Evolutionary conservation across 805 yeast species (phyloP), one percentile per base, ranked within the genome.

Genomic region (Candida parachauliodes): DNA sequence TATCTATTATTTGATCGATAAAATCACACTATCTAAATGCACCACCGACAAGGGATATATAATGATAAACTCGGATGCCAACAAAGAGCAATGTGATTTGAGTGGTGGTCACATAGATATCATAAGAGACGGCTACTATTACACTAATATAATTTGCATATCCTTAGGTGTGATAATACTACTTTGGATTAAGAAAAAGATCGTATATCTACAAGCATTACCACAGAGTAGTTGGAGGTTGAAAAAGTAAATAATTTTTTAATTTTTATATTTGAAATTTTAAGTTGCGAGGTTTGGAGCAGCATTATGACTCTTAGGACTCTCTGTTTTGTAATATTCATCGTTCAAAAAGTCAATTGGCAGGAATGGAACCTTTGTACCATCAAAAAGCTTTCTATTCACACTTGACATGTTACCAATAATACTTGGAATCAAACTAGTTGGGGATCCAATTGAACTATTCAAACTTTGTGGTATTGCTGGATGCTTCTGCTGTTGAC

Each of bases 191-290:
- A 76, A 74, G 44, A 66, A 63, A 34, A 82, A 84, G 37, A 79
- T 83, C 5, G 63, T 62, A 15, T 62, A 74, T 40, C 62, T 91
- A 43, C 96, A 93, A 60, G 63, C 74, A 28, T 62, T 89, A 40
- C 94, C 95, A 1, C 70, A 72, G 4, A 66, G 77, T 36, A 76
- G 87, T 9, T 89, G 97, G 97, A 76, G 94, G 59, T 77, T 78
- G 11, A 32, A 32, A 18, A 11, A 17, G 15, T 16, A 15, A 21
- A 11, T 15, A 5, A 19, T 27, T 4, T 10, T 27, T 12, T 18
- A 27, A 27, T 12, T n/a, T n/a, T n/a, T n/a, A n/a, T n/a, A n/a
- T n/a, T n/a, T n/a, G n/a, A n/a, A n/a, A n/a, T n/a, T n/a, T n/a
- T n/a, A n/a, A n/a, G n/a, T n/a, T n/a, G n/a, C n/a, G 8, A 17